Conservation (phyloP, 2,329 filamentous ascomycete species). For the Nemania abortiva region DNA sequence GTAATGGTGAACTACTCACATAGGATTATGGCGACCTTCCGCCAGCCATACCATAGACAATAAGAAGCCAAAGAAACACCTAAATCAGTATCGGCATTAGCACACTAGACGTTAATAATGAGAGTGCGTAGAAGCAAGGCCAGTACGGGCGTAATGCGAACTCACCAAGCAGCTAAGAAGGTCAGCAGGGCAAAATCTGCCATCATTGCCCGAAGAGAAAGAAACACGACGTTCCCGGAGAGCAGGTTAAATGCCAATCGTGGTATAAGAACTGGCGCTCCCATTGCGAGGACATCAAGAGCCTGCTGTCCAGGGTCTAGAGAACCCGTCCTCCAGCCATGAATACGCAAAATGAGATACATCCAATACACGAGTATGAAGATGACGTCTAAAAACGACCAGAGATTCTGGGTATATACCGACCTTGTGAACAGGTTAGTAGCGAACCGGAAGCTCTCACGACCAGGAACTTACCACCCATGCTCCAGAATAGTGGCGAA, state of each 20-base stretch:
- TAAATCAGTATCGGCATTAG: slow-evolving; percentile 31
- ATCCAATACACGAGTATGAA: slow-evolving; percentile 78
- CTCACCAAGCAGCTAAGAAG: slow-evolving; percentile 75
- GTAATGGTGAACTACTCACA: slow-evolving; percentile 56
- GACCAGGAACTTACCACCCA: slow-evolving; percentile 61
- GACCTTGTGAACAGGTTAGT: slow-evolving; percentile 61
- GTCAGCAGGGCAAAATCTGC: slow-evolving; percentile 85
- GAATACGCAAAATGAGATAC: slow-evolving; percentile 76
- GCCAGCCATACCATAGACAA: slow-evolving; percentile 84
- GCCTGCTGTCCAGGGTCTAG: slow-evolving; percentile 71
- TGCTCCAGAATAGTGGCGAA: slow-evolving; percentile 82
- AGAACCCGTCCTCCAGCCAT: slow-evolving; percentile 67
- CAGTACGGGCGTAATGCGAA: neutral
- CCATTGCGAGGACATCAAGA: slow-evolving; percentile 82
- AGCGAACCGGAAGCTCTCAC: neutral
- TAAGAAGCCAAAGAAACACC: slow-evolving; percentile 83
- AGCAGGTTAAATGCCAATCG: slow-evolving; percentile 85
- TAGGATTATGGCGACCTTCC: slow-evolving; percentile 69
- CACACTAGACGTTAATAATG: neutral
- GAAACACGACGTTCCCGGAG: slow-evolving; percentile 85
- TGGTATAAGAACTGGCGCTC: slow-evolving; percentile 81
- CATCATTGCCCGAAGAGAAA: slow-evolving; percentile 87
- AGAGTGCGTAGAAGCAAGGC: neutral
- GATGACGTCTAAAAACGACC: slow-evolving; percentile 86
- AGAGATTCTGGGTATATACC: slow-evolving; percentile 88